phyloP scores from a whole-genome alignment of 257 asterid species.

The Cynanchum wilfordii region DNA sequence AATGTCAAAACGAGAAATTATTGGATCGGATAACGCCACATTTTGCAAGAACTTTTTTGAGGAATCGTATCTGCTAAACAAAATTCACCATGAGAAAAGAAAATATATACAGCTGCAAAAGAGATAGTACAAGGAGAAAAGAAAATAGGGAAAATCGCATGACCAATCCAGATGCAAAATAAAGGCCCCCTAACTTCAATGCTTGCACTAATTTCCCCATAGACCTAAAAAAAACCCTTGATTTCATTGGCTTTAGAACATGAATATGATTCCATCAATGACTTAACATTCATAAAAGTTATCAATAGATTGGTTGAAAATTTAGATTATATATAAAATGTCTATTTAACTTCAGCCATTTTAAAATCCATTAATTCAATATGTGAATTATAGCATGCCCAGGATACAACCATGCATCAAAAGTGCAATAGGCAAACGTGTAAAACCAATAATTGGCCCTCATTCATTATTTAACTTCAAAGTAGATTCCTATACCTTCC shows the following conservation, averaged over 20 bases:
- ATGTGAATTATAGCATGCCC: not conserved
- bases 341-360: not conserved
- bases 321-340: not conserved
- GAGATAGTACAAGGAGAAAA: constrained; percentile 1
- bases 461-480: constrained; percentile 6
- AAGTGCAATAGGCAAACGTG: no score
- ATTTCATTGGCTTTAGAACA: not conserved
- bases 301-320: not conserved
- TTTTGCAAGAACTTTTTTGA: constrained; percentile 85
- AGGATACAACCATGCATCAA: not conserved
- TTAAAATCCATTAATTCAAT: not conserved
- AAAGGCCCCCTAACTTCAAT: not conserved
- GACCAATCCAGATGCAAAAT: not conserved
- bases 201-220: not conserved
- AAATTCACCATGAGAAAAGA: constrained; percentile 2
- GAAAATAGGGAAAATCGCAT: not conserved
- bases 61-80: constrained; percentile 77
- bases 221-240: not conserved
- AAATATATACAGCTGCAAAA: constrained; percentile 1
- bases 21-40: constrained; percentile 96
- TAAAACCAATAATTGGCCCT: not conserved
- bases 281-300: not conserved
- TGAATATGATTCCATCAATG: not conserved
- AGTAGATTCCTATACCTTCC: constrained; percentile 61
- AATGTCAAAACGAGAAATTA: constrained; percentile 87